A percentile compares a stretch with the other conserved stretches of the same genome.
Conservation (phyloP, 352 stramenopile genomes). For the Globisporangium apiculatum region DNA sequence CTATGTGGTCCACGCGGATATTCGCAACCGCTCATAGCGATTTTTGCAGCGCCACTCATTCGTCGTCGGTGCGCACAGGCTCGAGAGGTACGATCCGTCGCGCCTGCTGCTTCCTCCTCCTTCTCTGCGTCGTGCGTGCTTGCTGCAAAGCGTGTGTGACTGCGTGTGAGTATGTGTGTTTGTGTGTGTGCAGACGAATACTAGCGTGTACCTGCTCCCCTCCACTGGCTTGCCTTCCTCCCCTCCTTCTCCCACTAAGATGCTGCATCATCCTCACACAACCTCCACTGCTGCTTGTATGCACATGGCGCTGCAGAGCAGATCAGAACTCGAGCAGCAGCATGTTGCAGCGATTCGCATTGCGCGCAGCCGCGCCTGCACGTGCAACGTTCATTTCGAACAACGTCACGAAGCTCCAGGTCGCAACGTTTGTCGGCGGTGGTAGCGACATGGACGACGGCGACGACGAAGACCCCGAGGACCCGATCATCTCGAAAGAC, state of each 20-base stretch:
- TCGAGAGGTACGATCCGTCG: neutral
- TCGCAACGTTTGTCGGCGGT: constrained; percentile 32
- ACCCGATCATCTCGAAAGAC: constrained; percentile 70
- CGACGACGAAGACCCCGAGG: constrained; percentile 55
- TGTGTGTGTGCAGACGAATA: no score
- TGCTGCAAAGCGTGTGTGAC: neutral
- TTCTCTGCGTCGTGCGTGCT: neutral
- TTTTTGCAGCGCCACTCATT: neutral
- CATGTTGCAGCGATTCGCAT: constrained; percentile 64
- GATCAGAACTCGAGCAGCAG: neutral
- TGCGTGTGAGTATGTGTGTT: neutral
- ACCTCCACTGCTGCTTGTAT: neutral
- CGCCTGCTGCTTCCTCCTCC: neutral
- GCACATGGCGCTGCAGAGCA: neutral
- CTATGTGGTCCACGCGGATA: no score
- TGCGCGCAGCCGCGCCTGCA: constrained; percentile 24
- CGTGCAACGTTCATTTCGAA: constrained; percentile 13
- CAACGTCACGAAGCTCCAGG: constrained; percentile 23
- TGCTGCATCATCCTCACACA: neutral
- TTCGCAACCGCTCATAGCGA: no score
- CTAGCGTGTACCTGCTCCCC: no score
- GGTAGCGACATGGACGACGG: constrained; percentile 46
- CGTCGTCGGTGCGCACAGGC: no score
- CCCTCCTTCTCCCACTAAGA: neutral
- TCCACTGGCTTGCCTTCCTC: no score